phyloP scores from a whole-genome alignment of 495 filamentous ascomycete genomes.

The Daldinia grandis region DNA sequence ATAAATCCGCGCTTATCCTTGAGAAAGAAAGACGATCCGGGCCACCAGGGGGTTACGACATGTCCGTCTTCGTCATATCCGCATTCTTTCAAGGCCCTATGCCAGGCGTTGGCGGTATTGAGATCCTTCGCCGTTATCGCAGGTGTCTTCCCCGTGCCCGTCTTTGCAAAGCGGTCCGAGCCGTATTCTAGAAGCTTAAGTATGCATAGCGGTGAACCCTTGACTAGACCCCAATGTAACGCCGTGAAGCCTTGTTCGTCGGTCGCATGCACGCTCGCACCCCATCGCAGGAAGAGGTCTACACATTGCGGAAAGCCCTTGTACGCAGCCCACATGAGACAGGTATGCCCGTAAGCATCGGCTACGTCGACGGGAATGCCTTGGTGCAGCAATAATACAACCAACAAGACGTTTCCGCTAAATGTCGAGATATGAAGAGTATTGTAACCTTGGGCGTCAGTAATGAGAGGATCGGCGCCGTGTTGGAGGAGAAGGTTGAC shows the following conservation, averaged over 20 bases:
- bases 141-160: conserved; percentile 86
- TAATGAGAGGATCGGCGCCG: conserved; percentile 88
- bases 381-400: conserved; percentile 87
- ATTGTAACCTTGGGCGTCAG: conserved; percentile 94
- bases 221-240: conserved; percentile 95
- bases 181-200: conserved; percentile 94
- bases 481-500: conserved; percentile 78
- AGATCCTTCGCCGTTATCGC: conserved; percentile 86
- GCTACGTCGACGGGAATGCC: conserved; percentile 90
- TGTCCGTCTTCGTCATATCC: conserved; percentile 84
- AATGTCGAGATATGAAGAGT: conserved; percentile 96
- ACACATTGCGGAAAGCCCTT: conserved; percentile 93
- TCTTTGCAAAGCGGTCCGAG: conserved; percentile 87
- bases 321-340: conserved; percentile 98
- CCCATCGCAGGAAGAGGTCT: conserved; percentile 93
- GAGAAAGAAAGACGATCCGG: conserved; percentile 63
- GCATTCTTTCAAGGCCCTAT: conserved; percentile 81
- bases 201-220: conserved; percentile 84
- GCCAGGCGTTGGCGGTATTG: conserved; percentile 83
- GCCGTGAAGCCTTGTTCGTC: conserved; percentile 94
- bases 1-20: conserved; percentile 78
- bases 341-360: conserved; percentile 89
- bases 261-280: conserved; percentile 86
- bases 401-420: conserved; percentile 92
- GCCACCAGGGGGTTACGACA: conserved; percentile 67